These are phyloP conservation scores for Tolypocladium endophyticum DNA, from an alignment of 2,329 filamentous ascomycete species.

Conservation along the genomic window DNA sequence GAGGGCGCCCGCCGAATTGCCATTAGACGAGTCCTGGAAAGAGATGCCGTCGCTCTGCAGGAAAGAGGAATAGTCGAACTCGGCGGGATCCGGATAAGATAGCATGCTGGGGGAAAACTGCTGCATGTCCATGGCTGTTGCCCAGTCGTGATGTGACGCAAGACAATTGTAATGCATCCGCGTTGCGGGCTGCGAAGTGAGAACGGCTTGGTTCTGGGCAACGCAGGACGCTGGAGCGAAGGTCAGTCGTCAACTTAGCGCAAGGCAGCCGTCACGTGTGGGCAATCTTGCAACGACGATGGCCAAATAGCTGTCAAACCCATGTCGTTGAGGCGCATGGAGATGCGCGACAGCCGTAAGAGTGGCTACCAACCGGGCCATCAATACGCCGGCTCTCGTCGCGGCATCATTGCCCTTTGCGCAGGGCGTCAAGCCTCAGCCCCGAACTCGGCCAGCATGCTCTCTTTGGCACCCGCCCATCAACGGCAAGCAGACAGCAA, in stretches of 20 bases:
- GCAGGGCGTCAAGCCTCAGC: neutral
- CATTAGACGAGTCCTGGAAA: constrained; percentile 10
- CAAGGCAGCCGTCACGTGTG: neutral
- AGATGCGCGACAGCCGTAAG: constrained; percentile 1
- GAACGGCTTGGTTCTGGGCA: neutral
- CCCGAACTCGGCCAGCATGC: neutral
- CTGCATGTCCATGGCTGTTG: constrained; percentile 17
- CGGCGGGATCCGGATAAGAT: constrained; percentile 15
- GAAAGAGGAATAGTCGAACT: constrained; percentile 29
- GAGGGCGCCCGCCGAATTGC: neutral
- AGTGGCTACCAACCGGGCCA: constrained; percentile 17
- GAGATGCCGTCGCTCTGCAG: constrained; percentile 17
- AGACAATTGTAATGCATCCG: neutral
- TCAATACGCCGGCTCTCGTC: constrained; percentile 15
- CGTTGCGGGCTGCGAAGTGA: neutral
- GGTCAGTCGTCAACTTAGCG: neutral
- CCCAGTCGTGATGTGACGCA: neutral
- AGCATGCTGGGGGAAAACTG: constrained; percentile 16
- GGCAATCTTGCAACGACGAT: neutral
- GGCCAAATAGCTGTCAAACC: neutral
- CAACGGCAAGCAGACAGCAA: neutral
- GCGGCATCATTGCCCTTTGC: neutral
- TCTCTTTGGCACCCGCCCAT: neutral
- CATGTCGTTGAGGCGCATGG: neutral
- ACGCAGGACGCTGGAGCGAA: neutral